These are phyloP conservation scores for Fusarium metavorans DNA, from an alignment of 2,329 filamentous ascomycete species.

Conservation along the genomic window DNA sequence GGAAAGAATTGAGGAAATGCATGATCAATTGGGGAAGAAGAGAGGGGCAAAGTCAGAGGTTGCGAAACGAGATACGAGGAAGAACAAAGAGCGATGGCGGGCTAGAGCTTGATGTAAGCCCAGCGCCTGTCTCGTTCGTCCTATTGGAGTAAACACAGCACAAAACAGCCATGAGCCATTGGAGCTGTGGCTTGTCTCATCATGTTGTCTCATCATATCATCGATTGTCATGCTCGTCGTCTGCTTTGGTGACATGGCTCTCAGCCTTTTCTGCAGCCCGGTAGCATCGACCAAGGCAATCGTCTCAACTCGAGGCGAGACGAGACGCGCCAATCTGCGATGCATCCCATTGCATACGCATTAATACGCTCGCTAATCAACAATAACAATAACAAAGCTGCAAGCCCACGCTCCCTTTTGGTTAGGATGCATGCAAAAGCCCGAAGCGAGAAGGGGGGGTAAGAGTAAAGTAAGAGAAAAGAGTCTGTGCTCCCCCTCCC, in stretches of 20 bases:
- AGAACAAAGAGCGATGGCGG: constrained; percentile 7
- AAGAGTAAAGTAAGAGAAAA: not conserved
- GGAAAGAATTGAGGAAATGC: constrained; percentile 22
- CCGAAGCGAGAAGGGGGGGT: not conserved
- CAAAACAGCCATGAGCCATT: not conserved
- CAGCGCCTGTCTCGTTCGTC: not conserved
- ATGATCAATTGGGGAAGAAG: constrained; percentile 5
- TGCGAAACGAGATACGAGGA: constrained; percentile 23
- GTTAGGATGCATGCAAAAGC: not conserved
- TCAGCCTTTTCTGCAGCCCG: not conserved
- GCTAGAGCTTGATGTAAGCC: constrained; percentile 33
- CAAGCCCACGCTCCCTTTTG: not conserved
- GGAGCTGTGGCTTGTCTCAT: constrained; percentile 14
- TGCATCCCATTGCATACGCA: constrained; percentile 13
- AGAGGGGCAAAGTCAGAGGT: constrained; percentile 3
- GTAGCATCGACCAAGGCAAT: constrained; percentile 20
- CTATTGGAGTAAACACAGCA: constrained; percentile 10
- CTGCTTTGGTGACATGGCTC: constrained; percentile 13
- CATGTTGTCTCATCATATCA: constrained; percentile 15
- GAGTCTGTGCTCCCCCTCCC: constrained; percentile 6
- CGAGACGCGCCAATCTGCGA: constrained; percentile 3
- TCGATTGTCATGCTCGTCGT: not conserved
- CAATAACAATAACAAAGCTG: constrained; percentile 1
- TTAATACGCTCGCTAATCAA: constrained; percentile 13
- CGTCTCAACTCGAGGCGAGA: not conserved